These are phyloP conservation scores for Chaetomium sp. DNA, from an alignment of 2,329 filamentous ascomycete species.

Conservation along the genomic window DNA sequence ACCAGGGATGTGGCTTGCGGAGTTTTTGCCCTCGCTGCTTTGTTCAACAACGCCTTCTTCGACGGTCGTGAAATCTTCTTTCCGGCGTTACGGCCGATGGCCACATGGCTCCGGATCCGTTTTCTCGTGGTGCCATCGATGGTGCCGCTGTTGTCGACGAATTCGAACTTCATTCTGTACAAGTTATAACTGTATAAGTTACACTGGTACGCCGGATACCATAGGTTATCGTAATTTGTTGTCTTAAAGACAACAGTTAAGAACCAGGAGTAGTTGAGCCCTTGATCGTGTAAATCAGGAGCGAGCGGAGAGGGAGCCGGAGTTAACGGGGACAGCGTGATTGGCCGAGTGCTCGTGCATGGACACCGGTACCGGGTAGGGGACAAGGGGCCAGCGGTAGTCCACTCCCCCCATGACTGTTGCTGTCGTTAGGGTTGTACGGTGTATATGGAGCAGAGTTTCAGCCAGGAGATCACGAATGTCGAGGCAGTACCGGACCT, in stretches of 20 bases:
- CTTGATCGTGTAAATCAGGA: not conserved
- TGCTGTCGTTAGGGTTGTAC: too few relatives aligned
- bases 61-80: slow-evolving; percentile 20
- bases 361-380: too few relatives aligned
- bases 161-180: slow-evolving; percentile 21
- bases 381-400: too few relatives aligned
- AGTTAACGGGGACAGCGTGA: not conserved
- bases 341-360: not conserved
- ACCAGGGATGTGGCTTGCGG: not conserved
- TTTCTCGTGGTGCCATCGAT: not conserved
- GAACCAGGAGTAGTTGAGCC: not conserved
- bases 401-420: too few relatives aligned
- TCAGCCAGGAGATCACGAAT: too few relatives aligned
- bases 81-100: slow-evolving; percentile 20
- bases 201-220: not conserved
- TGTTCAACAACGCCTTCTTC: not conserved
- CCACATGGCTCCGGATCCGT: slow-evolving; percentile 23
- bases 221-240: too few relatives aligned
- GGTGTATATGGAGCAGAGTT: too few relatives aligned
- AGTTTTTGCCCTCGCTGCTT: not conserved
- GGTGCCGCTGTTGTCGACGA: slow-evolving; percentile 16
- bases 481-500: too few relatives aligned
- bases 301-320: not conserved
- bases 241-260: too few relatives aligned
- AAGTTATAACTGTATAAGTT: not conserved